phyloP scores from a whole-genome alignment of 140 eudicot genomes.

The Oenanthe javanica region DNA sequence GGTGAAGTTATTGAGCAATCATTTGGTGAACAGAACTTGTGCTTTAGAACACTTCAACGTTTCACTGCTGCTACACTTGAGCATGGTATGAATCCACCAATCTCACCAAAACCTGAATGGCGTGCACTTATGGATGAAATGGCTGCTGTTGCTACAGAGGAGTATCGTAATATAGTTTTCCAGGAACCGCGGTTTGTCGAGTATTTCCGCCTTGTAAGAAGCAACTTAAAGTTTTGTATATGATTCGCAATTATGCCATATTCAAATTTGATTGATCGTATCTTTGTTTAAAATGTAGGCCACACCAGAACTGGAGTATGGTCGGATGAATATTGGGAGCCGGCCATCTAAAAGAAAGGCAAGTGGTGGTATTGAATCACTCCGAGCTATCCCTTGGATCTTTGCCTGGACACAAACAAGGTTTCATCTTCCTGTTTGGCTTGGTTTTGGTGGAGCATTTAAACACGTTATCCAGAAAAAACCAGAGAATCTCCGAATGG shows the following conservation, averaged over 20 bases:
- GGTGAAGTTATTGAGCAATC: slow-evolving; percentile 97
- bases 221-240: background rate
- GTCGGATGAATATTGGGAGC: slow-evolving; percentile 97
- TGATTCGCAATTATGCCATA: background rate
- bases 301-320: slow-evolving; percentile 89
- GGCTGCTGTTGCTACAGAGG: slow-evolving; percentile 41
- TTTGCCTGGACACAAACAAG: slow-evolving; percentile 98
- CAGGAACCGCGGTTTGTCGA: slow-evolving; percentile 61
- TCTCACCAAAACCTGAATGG: slow-evolving; percentile 71
- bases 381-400: slow-evolving; percentile 97
- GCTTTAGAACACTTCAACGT: slow-evolving; percentile 85
- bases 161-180: slow-evolving; percentile 51
- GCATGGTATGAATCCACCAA: slow-evolving; percentile 92
- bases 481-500: slow-evolving; percentile 55
- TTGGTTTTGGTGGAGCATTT: slow-evolving; percentile 97
- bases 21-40: slow-evolving; percentile 89
- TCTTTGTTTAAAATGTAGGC: slow-evolving; percentile 41
- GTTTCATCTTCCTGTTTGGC: slow-evolving; percentile 99
- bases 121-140: slow-evolving; percentile 52
- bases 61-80: slow-evolving; percentile 95
- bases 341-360: slow-evolving; percentile 96
- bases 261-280: background rate
- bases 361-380: slow-evolving; percentile 96
- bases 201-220: slow-evolving; percentile 57
- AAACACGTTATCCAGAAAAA: slow-evolving; percentile 60